A percentile compares a stretch with the other conserved stretches of the same genome.
These are phyloP conservation scores for Sideroxylon spinosum DNA, from an alignment of 179 eudicot species.

Conservation along the genomic window DNA sequence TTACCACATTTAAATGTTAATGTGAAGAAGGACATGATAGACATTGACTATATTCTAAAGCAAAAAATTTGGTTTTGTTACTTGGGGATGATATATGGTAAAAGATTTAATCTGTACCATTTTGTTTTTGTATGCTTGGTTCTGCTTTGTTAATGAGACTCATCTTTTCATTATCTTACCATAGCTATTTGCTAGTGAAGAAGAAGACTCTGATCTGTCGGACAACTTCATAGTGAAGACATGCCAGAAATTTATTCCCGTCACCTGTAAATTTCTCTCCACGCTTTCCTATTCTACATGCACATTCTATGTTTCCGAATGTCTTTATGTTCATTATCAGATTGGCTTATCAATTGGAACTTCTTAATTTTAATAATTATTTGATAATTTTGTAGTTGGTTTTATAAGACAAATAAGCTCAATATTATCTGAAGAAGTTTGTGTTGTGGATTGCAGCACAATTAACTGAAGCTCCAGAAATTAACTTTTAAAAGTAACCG, in stretches of 20 bases:
- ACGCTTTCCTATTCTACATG: background rate
- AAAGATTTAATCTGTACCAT: no score
- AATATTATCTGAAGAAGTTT: background rate
- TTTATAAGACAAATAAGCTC: background rate
- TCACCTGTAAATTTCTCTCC: constrained; percentile 55
- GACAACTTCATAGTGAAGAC: constrained; percentile 88
- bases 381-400: background rate
- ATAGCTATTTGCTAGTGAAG: constrained; percentile 71
- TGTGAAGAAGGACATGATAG: no score
- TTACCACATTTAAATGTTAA: no score
- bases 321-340: background rate
- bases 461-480: background rate
- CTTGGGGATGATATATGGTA: no score
- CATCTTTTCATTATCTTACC: constrained; percentile 14
- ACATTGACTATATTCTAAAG: no score
- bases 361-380: background rate
- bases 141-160: background rate
- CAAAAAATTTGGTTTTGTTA: no score
- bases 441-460: background rate
- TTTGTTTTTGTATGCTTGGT: background rate
- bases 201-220: constrained; percentile 81
- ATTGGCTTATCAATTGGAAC: constrained; percentile 7
- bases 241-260: constrained; percentile 90
- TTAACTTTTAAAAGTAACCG: no score
- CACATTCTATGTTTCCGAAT: constrained; percentile 2